phyloP scores from a whole-genome alignment of 208 protist genomes.

The Crithidia acanthocephali region DNA sequence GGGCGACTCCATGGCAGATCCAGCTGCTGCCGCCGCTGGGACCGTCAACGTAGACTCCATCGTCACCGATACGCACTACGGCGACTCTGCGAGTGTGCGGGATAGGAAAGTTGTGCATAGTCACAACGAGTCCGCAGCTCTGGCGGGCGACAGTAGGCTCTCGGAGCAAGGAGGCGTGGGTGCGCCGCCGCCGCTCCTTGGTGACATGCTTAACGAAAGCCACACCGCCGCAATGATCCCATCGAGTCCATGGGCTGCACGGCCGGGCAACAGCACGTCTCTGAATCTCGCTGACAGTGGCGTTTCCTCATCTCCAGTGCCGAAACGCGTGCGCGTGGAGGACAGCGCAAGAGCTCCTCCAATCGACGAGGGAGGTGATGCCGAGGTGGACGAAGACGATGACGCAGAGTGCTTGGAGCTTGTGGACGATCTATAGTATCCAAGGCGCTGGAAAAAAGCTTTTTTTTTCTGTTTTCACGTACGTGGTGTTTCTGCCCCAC shows the following conservation, averaged over 20 bases:
- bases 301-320: background rate
- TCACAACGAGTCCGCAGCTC: no score
- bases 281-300: background rate
- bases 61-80: background rate
- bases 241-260: background rate
- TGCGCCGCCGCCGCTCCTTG: background rate
- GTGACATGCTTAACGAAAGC: background rate
- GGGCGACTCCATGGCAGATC: background rate
- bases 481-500: no score
- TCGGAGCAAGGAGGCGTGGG: no score
- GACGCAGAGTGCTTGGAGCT: slow-evolving; percentile 78
- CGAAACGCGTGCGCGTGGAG: slow-evolving; percentile 6
- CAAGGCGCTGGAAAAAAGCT: background rate
- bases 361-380: background rate
- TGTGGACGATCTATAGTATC: slow-evolving; percentile 60
- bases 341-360: background rate
- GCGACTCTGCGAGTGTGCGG: background rate
- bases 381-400: slow-evolving; percentile 27
- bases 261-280: background rate
- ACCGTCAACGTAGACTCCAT: background rate
- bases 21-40: background rate
- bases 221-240: background rate
- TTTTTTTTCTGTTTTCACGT: background rate
- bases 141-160: background rate
- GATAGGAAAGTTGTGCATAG: background rate